phyloP scores from a whole-genome alignment of 169 alveolate species.

The Plasmodium fragile region DNA sequence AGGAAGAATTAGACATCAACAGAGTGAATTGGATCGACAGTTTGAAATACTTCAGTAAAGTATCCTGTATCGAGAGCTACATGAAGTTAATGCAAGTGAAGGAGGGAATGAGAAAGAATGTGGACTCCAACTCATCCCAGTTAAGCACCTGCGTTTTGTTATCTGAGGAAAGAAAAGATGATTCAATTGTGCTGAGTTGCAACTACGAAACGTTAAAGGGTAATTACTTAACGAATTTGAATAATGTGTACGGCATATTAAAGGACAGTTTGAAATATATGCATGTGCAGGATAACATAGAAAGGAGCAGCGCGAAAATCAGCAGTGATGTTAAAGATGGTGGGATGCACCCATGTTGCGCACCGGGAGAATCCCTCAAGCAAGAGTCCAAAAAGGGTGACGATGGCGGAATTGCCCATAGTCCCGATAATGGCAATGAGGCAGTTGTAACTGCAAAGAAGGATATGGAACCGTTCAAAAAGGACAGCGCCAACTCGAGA shows the following conservation, averaged over 20 bases:
- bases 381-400: not conserved
- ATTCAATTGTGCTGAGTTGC: slow-evolving; percentile 18
- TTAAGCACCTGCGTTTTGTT: not conserved
- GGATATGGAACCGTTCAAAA: not conserved
- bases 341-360: not conserved
- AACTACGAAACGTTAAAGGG: slow-evolving; percentile 25
- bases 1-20: slow-evolving; percentile 47
- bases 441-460: not conserved
- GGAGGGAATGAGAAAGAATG: not conserved
- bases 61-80: slow-evolving; percentile 26
- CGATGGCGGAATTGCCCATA: not conserved
- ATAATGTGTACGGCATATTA: slow-evolving; percentile 41
- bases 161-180: not conserved
- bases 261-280: slow-evolving; percentile 37
- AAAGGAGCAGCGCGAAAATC: not conserved
- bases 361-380: not conserved
- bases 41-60: slow-evolving; percentile 47
- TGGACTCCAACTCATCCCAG: not conserved
- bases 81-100: slow-evolving; percentile 17
- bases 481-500: not conserved
- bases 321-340: not conserved
- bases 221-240: slow-evolving; percentile 20
- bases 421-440: not conserved
- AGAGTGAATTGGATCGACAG: slow-evolving; percentile 39
- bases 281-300: not conserved